These are phyloP conservation scores for Avena atlantica DNA, from an alignment of 176 grass and related monocot genomes.

Conservation along the genomic window DNA sequence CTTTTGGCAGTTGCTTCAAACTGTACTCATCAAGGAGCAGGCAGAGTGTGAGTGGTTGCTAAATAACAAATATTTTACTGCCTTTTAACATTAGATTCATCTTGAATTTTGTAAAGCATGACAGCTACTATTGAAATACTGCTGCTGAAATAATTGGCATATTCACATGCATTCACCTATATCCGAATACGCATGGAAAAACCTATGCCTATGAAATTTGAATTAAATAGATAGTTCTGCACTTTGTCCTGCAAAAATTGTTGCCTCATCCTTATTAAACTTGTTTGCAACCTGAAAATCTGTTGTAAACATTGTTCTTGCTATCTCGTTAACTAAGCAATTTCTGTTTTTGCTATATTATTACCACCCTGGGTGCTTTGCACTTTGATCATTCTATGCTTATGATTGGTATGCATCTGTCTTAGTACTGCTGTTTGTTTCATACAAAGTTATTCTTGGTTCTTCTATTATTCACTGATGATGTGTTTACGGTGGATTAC, in stretches of 20 bases:
- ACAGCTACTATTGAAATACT: neutral
- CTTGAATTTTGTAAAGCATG: slow-evolving; percentile 13
- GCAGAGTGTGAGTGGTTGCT: slow-evolving; percentile 61
- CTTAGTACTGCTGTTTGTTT: neutral
- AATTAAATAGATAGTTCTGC: neutral
- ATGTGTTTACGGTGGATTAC: neutral
- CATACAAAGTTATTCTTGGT: neutral
- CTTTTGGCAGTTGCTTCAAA: slow-evolving; percentile 71
- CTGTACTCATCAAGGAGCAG: slow-evolving; percentile 45
- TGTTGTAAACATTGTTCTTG: neutral
- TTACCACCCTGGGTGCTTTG: neutral
- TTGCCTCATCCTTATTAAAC: neutral
- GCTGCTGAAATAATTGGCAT: slow-evolving; percentile 4
- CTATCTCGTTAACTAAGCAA: neutral
- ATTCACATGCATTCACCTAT: slow-evolving; percentile 4
- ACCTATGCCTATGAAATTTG: neutral
- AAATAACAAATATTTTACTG: slow-evolving; percentile 15
- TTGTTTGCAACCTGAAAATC: neutral
- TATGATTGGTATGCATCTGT: slow-evolving; percentile 3
- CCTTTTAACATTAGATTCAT: slow-evolving; percentile 23
- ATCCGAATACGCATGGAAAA: neutral
- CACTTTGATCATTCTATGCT: neutral
- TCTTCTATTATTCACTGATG: neutral
- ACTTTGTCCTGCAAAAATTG: neutral
- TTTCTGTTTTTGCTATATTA: neutral